Evolutionary conservation across 306 rosid genomes (phyloP), one percentile per base, ranked within the genome.

Genomic region (Acacia crassicarpa): DNA sequence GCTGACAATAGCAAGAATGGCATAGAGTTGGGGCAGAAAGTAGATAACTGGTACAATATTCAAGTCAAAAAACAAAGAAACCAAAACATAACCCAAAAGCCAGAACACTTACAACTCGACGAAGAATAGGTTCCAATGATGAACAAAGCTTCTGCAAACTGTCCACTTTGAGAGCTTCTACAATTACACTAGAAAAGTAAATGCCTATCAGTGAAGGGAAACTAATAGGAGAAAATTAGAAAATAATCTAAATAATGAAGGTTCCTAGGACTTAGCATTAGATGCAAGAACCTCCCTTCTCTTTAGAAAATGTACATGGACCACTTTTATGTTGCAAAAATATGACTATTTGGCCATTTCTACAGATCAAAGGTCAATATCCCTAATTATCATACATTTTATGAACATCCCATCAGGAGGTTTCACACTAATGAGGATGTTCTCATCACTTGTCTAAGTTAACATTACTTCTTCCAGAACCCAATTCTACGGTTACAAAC

Each of bases 131-230:
- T 84, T 91, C 96, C 88, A 91, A 85, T 11, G 96, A 91, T 17
- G 96, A 91, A 83, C 93, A 89, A 53, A 91, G 91, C 86, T 91
- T 91, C 82, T 91, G 96, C 87, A 91, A 84, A 90, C 96, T 91
- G 80, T 91, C 96, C 85, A 91, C 91, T 85, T 91, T 91, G 71
- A 91, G 92, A 68, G 96, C 96, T 87, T 91, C 96, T 33, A 91
- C 93, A 78, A 91, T 91, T 58, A 91, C 96, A 83, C 96, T 91
- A 93, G 77, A 85, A 68, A 69, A 80, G 72, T 38, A 88, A 53
- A 81, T 27, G 40, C 23, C 33, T 15, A 49, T 73, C 61, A 75
- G 66, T 59, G n/a, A 56, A 63, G 35, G 49, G 51, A 81, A 68
- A 73, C 78, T 67, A 41, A 53, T 5, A 67, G 49, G 35, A 58